Percentiles rank a stretch among this genome's conserved stretches.
phyloP scores from a whole-genome alignment of 2,329 filamentous ascomycete genomes.

The Phaeophleospora eucalypticola region DNA sequence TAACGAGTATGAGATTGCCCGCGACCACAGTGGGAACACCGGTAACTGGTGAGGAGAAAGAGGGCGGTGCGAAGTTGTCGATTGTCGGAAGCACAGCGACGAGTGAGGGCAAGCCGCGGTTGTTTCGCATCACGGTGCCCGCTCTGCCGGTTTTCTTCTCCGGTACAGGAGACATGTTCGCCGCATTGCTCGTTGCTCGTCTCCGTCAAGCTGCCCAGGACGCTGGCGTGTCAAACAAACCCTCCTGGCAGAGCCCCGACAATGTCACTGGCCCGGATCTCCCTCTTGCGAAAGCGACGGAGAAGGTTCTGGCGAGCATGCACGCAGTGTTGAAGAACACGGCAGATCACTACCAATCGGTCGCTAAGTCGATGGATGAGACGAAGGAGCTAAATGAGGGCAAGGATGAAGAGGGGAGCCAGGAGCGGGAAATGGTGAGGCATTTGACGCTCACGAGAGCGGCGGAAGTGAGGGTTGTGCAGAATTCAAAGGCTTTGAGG shows the following conservation, averaged over 20 bases:
- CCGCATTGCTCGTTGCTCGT: constrained; percentile 79
- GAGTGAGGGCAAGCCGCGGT: constrained; percentile 61
- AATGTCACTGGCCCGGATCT: constrained; percentile 64
- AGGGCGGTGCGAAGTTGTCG: constrained; percentile 32
- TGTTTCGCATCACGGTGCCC: constrained; percentile 84
- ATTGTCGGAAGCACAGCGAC: constrained; percentile 75
- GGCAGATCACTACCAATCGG: constrained; percentile 60
- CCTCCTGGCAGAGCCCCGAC: constrained; percentile 75
- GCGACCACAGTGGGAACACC: constrained; percentile 47
- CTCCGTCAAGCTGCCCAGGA: constrained; percentile 74
- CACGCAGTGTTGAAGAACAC: constrained; percentile 73
- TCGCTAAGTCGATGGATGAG: constrained; percentile 50
- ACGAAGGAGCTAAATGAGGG: constrained; percentile 46
- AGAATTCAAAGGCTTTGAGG: constrained; percentile 66
- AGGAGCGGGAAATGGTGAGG: constrained; percentile 51
- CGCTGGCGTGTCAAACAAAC: constrained; percentile 49
- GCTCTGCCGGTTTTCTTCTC: constrained; percentile 90
- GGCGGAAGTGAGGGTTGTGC: constrained; percentile 79
- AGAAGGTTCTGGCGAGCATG: constrained; percentile 91
- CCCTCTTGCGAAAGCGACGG: constrained; percentile 75
- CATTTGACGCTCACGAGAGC: constrained; percentile 73
- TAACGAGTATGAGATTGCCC: constrained; percentile 78
- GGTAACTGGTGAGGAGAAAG: constrained; percentile 13
- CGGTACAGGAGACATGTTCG: constrained; percentile 98
- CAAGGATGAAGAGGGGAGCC: constrained; percentile 39